Evolutionary conservation across 345 rosid species (phyloP).

Genomic region (Boechera stricta): DNA sequence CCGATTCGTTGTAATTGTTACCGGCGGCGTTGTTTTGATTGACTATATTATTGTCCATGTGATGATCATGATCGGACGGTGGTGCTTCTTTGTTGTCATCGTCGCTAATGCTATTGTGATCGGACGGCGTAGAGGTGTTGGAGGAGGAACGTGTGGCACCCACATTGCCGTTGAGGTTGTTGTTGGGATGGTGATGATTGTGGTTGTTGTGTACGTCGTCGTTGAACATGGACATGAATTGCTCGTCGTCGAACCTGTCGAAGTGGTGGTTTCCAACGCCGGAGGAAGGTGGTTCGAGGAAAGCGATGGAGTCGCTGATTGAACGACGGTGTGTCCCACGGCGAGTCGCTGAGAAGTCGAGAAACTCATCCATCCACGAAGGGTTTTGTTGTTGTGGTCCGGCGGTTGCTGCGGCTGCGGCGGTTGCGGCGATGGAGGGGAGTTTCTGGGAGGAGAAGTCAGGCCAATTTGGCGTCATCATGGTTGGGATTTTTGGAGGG

Average conservation of each 20-base stretch:
- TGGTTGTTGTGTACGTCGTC: constrained; percentile 53
- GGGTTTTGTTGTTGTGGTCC: constrained; percentile 46
- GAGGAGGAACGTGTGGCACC: constrained; percentile 62
- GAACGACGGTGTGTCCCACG: constrained; percentile 87
- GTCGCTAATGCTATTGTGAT: constrained; percentile 74
- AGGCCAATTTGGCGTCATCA: constrained; percentile 60
- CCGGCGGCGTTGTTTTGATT: constrained; percentile 30
- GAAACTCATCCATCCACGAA: constrained; percentile 82
- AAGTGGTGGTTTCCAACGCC: constrained; percentile 47
- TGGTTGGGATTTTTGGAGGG: constrained; percentile 66
- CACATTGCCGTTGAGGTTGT: constrained; percentile 44
- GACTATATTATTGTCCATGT: constrained; percentile 33
- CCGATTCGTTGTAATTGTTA: constrained; percentile 41
- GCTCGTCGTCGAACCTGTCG: constrained; percentile 81
- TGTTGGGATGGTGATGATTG: neutral
- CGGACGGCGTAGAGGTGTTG: constrained; percentile 79
- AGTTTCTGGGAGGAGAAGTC: constrained; percentile 56
- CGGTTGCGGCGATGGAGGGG: constrained; percentile 44
- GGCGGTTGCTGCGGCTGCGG: constrained; percentile 32
- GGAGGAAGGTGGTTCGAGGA: constrained; percentile 60
- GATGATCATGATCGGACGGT: constrained; percentile 47
- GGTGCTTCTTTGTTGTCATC: constrained; percentile 51
- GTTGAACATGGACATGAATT: constrained; percentile 82
- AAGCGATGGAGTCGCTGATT: constrained; percentile 77
- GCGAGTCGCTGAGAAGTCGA: constrained; percentile 74